Evolutionary conservation across 2,329 filamentous ascomycete species (phyloP).

Genomic region (Neoscytalidium dimidiatum): DNA sequence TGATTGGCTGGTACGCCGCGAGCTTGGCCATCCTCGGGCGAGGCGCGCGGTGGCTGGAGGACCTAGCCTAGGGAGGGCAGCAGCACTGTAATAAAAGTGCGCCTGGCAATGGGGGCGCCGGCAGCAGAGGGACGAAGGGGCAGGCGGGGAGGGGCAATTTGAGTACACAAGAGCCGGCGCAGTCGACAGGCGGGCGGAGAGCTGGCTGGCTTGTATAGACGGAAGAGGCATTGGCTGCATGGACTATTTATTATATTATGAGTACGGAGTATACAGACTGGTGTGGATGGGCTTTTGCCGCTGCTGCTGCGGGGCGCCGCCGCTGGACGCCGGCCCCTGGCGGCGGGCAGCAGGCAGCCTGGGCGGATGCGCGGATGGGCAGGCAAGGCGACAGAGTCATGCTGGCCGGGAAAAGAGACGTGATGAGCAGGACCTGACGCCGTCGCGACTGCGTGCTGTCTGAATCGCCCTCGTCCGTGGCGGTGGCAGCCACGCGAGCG

Average conservation of each 20-base stretch:
- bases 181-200: neutral
- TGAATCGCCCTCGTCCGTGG: slow-evolving; percentile 4
- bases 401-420: neutral
- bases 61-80: neutral
- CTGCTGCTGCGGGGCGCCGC: neutral
- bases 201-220: neutral
- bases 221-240: neutral
- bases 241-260: slow-evolving; percentile 5
- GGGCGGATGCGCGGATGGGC: too few relatives aligned
- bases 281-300: slow-evolving; percentile 5
- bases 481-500: slow-evolving; percentile 20
- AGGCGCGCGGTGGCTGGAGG: slow-evolving; percentile 7
- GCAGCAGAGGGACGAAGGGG: neutral
- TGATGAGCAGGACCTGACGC: neutral
- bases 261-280: neutral
- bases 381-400: neutral
- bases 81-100: neutral
- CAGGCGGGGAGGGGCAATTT: neutral
- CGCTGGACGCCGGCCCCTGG: neutral
- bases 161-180: neutral
- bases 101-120: neutral
- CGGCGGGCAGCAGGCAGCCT: neutral
- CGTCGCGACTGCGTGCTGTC: neutral
- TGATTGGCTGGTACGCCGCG: slow-evolving; percentile 33
- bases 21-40: slow-evolving; percentile 16